Evolutionary conservation across 306 rosid species (phyloP).

Genomic region (Hylodesmum podocarpum): DNA sequence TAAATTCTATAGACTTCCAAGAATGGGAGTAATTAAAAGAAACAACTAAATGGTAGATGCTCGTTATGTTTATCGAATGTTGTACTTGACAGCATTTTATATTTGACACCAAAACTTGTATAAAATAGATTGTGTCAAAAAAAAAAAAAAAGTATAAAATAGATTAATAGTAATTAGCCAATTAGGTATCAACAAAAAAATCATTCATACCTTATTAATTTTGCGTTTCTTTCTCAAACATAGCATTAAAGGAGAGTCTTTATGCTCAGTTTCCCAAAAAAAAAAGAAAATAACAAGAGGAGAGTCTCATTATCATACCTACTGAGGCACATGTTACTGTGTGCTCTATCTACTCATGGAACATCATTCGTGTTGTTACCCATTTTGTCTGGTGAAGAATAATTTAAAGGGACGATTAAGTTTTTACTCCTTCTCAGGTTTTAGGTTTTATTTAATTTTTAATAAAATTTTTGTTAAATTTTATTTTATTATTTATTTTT

Average conservation of each 20-base stretch:
- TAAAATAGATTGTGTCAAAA: neutral
- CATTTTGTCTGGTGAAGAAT: constrained; percentile 36
- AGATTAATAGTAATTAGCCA: neutral
- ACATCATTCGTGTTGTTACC: constrained; percentile 16
- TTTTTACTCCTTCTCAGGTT: too few species aligned
- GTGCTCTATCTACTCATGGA: constrained; percentile 31
- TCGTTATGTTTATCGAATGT: neutral
- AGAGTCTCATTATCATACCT: neutral
- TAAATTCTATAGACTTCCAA: neutral
- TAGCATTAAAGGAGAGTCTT: too few species aligned
- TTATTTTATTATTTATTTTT: too few species aligned
- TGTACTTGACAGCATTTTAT: neutral
- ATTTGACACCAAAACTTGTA: neutral
- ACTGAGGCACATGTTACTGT: neutral
- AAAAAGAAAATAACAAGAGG: too few species aligned
- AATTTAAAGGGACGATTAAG: too few species aligned
- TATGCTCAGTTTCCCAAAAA: too few species aligned
- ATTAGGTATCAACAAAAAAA: neutral
- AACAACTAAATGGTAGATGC: neutral
- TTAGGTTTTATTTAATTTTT: too few species aligned
- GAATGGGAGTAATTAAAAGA: neutral
- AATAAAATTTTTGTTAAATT: too few species aligned
- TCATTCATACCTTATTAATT: too few species aligned
- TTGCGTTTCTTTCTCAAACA: neutral
- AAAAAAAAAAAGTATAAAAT: neutral